Percentiles rank a stretch among this genome's conserved stretches.
Evolutionary conservation across 2,329 filamentous ascomycete species (phyloP).

Genomic region (Trichophyton equinum): DNA sequence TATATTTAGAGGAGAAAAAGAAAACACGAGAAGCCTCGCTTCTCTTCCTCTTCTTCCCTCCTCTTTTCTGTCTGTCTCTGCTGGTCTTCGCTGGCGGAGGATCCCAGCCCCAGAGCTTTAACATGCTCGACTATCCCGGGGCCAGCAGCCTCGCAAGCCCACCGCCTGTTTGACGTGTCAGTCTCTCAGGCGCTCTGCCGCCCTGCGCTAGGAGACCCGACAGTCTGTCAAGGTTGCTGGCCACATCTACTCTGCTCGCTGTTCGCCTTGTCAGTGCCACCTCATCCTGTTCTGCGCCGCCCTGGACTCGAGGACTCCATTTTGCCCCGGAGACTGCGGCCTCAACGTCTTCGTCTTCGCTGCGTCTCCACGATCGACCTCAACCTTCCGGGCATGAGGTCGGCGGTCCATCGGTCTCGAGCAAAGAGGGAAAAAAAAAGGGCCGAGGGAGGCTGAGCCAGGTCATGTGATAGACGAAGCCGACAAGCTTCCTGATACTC

Average conservation of each 20-base stretch:
- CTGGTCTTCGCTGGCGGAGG: neutral
- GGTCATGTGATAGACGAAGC: too few species aligned
- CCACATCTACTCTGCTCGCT: neutral
- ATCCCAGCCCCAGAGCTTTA: too few species aligned
- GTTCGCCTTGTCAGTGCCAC: too few species aligned
- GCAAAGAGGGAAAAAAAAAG: too few species aligned
- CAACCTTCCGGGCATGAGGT: too few species aligned
- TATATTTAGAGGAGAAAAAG: neutral
- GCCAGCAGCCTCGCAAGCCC: neutral
- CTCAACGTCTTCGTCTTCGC: too few species aligned
- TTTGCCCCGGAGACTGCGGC: too few species aligned
- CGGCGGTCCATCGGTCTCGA: too few species aligned
- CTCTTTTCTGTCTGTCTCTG: neutral
- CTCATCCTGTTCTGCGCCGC: neutral
- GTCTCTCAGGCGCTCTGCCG: neutral
- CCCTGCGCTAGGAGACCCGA: neutral
- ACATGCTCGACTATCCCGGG: neutral
- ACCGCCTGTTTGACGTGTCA: slow-evolving; percentile 5
- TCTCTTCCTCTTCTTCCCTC: neutral
- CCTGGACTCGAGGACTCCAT: too few species aligned
- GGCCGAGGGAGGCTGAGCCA: too few species aligned
- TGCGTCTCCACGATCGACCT: too few species aligned
- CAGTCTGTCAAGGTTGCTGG: neutral
- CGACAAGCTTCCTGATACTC: too few species aligned
- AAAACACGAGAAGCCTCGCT: neutral